Percentiles rank a stretch among this genome's conserved stretches.
Evolutionary conservation across 306 rosid genomes (phyloP).

Genomic region (Lathyrus aphaca): DNA sequence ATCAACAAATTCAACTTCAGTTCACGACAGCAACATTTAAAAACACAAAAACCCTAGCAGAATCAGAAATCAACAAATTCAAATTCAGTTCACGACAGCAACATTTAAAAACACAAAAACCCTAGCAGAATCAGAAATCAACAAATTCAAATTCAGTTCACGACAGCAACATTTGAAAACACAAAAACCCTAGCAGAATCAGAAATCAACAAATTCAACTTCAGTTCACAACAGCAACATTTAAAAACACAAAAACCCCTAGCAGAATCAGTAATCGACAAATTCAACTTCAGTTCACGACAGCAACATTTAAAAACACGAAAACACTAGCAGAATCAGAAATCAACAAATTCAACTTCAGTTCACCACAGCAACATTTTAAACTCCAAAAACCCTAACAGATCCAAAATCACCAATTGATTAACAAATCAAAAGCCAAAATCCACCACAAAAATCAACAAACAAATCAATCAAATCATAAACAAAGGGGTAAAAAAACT

Average conservation of each 20-base stretch:
- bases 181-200: not conserved
- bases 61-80: not conserved
- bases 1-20: conserved; percentile 3
- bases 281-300: not conserved
- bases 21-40: not conserved
- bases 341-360: conserved; percentile 2
- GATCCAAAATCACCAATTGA: not conserved
- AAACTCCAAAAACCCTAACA: not conserved
- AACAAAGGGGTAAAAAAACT: not conserved
- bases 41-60: not conserved
- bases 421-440: not conserved
- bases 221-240: not conserved
- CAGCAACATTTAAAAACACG: too few species aligned
- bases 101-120: not conserved
- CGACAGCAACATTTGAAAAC: not conserved
- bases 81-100: not conserved
- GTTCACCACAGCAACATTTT: not conserved
- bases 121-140: not conserved
- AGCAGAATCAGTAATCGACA: not conserved
- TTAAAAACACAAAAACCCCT: not conserved
- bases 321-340: not conserved
- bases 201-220: not conserved
- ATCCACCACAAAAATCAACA: not conserved
- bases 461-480: not conserved
- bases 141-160: not conserved